These are phyloP conservation scores for Hyparrhenia diplandra DNA, from an alignment of 176 grass and related monocot species.

Conservation along the genomic window DNA sequence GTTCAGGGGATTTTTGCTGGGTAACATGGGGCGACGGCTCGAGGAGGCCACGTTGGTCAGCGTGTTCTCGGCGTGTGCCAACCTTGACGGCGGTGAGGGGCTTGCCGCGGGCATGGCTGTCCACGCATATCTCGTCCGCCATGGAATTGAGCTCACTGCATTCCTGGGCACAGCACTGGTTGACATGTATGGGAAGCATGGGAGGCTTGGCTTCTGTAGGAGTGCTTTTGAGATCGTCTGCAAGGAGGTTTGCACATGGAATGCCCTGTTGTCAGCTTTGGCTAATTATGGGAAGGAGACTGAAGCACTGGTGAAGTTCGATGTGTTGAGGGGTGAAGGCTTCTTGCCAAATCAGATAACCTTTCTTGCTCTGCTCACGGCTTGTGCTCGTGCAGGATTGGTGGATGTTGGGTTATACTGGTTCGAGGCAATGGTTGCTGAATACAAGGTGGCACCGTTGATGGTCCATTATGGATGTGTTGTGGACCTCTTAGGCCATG, in stretches of 20 bases:
- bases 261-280: slow-evolving; percentile 53
- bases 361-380: slow-evolving; percentile 54
- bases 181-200: slow-evolving; percentile 81
- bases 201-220: slow-evolving; percentile 37
- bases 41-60: slow-evolving; percentile 68
- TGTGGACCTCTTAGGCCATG: slow-evolving; percentile 55
- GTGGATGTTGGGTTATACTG: slow-evolving; percentile 58
- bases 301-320: slow-evolving; percentile 46
- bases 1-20: slow-evolving; percentile 39
- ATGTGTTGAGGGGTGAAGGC: slow-evolving; percentile 42
- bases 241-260: slow-evolving; percentile 56
- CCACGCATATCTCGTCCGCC: slow-evolving; percentile 40
- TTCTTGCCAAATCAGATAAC: slow-evolving; percentile 59
- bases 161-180: slow-evolving; percentile 67
- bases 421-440: slow-evolving; percentile 41
- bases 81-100: slow-evolving; percentile 30
- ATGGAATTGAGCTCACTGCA: slow-evolving; percentile 33
- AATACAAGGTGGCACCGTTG: slow-evolving; percentile 41
- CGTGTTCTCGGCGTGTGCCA: slow-evolving; percentile 63
- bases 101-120: slow-evolving; percentile 36
- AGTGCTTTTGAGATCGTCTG: slow-evolving; percentile 25
- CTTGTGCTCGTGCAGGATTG: slow-evolving; percentile 51
- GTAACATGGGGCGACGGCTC: slow-evolving; percentile 7
- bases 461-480: slow-evolving; percentile 84
- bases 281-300: slow-evolving; percentile 53